Percentiles rank a stretch among this genome's conserved stretches.
Evolutionary conservation across 352 stramenopile genomes (phyloP).

Genomic region (Phytophthora fragariaefolia): DNA sequence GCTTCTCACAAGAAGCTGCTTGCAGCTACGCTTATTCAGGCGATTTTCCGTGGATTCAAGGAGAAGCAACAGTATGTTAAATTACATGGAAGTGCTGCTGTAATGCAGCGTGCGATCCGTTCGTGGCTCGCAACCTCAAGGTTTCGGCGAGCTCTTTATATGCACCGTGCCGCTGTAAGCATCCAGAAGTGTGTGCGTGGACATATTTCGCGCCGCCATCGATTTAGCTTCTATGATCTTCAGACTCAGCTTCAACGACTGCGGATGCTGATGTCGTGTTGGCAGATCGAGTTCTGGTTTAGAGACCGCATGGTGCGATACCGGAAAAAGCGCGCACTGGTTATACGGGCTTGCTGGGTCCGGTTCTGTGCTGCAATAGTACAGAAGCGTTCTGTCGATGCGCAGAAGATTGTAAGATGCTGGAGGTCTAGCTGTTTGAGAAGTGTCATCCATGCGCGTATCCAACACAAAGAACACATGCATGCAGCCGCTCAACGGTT

Average conservation of each 20-base stretch:
- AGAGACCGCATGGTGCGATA: slow-evolving; percentile 26
- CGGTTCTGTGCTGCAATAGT: slow-evolving; percentile 37
- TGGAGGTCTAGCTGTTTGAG: slow-evolving; percentile 44
- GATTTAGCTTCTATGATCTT: slow-evolving; percentile 55
- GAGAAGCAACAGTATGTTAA: slow-evolving; percentile 29
- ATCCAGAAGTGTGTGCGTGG: slow-evolving; percentile 63
- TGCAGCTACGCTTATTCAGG: slow-evolving; percentile 39
- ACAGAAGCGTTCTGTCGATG: slow-evolving; percentile 30
- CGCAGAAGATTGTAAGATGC: slow-evolving; percentile 38
- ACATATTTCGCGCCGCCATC: slow-evolving; percentile 35
- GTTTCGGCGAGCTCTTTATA: slow-evolving; percentile 24
- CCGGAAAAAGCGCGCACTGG: slow-evolving; percentile 34
- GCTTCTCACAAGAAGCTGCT: slow-evolving; percentile 28
- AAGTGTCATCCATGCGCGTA: slow-evolving; percentile 27
- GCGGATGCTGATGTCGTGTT: slow-evolving; percentile 49
- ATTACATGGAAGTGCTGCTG: slow-evolving; percentile 7
- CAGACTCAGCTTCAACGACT: slow-evolving; percentile 46
- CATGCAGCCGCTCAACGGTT: slow-evolving; percentile 28
- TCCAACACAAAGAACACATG: slow-evolving; percentile 27
- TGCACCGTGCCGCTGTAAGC: slow-evolving; percentile 34
- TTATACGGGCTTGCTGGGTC: slow-evolving; percentile 42
- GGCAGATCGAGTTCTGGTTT: slow-evolving; percentile 66
- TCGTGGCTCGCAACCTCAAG: slow-evolving; percentile 23
- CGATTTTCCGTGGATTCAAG: slow-evolving; percentile 34
- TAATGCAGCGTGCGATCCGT: slow-evolving; percentile 28